A percentile compares a stretch with the other conserved stretches of the same genome.
Conservation (phyloP, 176 grass and related monocot genomes). For the Carex scoparia region DNA sequence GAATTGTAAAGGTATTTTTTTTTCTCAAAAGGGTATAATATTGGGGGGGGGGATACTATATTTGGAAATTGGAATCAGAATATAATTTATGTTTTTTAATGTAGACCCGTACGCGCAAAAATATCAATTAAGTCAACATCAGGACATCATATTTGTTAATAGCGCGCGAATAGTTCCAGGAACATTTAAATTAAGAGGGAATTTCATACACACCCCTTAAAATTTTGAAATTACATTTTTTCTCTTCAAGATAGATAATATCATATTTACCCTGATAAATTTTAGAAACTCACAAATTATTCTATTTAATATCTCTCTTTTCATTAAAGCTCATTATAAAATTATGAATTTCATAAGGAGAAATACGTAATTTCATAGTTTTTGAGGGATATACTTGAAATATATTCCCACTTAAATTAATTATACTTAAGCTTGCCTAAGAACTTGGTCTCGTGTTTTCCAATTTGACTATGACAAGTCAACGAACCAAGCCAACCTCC, state of each 20-base stretch:
- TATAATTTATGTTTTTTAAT: not conserved
- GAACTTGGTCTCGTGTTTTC: slow-evolving; percentile 25
- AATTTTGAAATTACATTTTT: too few relatives aligned
- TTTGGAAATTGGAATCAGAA: not conserved
- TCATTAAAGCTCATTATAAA: too few relatives aligned
- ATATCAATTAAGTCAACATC: not conserved
- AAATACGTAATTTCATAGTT: too few relatives aligned
- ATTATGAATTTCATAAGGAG: too few relatives aligned
- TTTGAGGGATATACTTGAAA: too few relatives aligned
- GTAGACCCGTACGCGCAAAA: not conserved
- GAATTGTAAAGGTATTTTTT: not conserved
- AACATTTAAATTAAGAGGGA: not conserved
- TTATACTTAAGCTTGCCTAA: not conserved
- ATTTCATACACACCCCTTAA: too few relatives aligned
- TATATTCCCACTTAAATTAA: not conserved
- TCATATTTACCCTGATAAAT: too few relatives aligned
- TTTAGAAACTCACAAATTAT: too few relatives aligned
- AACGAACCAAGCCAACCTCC: slow-evolving; percentile 19
- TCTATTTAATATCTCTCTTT: too few relatives aligned
- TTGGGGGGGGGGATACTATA: not conserved
- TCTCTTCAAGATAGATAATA: too few relatives aligned
- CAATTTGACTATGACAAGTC: slow-evolving; percentile 25
- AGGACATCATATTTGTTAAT: not conserved
- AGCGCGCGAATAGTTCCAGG: not conserved
- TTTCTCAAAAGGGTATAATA: not conserved